Evolutionary conservation across 2,329 filamentous ascomycete genomes (phyloP).

Genomic region (Knoxdaviesia proteae): DNA sequence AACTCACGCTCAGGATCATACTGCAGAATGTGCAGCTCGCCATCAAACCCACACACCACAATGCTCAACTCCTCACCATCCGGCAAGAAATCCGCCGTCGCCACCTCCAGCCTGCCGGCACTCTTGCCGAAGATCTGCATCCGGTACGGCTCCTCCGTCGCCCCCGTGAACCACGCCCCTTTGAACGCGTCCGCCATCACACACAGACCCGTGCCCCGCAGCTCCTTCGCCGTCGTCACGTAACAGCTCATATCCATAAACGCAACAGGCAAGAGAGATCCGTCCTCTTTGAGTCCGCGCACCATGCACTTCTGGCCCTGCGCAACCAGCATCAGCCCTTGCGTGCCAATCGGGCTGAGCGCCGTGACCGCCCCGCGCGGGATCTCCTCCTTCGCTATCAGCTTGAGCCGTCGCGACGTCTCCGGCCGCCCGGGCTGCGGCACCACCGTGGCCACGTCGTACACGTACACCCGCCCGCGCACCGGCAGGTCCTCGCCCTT

Average conservation of each 20-base stretch:
- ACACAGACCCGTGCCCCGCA: slow-evolving; percentile 67
- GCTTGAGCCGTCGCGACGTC: slow-evolving; percentile 66
- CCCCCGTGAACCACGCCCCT: slow-evolving; percentile 89
- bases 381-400: slow-evolving; percentile 76
- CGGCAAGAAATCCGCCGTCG: slow-evolving; percentile 73
- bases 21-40: slow-evolving; percentile 72
- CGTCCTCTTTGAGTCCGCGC: slow-evolving; percentile 84
- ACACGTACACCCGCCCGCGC: slow-evolving; percentile 70
- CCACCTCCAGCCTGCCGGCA: slow-evolving; percentile 52
- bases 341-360: slow-evolving; percentile 63
- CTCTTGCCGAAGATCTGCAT: slow-evolving; percentile 88
- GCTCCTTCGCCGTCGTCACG: slow-evolving; percentile 64
- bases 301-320: slow-evolving; percentile 98
- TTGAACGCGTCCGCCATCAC: slow-evolving; percentile 80
- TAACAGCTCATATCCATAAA: slow-evolving; percentile 98
- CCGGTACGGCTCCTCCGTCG: slow-evolving; percentile 90
- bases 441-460: slow-evolving; percentile 79
- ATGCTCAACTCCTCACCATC: slow-evolving; percentile 68
- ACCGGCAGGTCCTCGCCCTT: slow-evolving; percentile 80
- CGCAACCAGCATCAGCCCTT: slow-evolving; percentile 72
- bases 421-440: slow-evolving; percentile 72
- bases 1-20: slow-evolving; percentile 81
- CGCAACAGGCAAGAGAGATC: slow-evolving; percentile 74
- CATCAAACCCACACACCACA: slow-evolving; percentile 63
- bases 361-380: slow-evolving; percentile 80